These are phyloP conservation scores for Graphiopsis chlorocephala DNA, from an alignment of 2,329 filamentous ascomycete genomes.

Conservation along the genomic window DNA sequence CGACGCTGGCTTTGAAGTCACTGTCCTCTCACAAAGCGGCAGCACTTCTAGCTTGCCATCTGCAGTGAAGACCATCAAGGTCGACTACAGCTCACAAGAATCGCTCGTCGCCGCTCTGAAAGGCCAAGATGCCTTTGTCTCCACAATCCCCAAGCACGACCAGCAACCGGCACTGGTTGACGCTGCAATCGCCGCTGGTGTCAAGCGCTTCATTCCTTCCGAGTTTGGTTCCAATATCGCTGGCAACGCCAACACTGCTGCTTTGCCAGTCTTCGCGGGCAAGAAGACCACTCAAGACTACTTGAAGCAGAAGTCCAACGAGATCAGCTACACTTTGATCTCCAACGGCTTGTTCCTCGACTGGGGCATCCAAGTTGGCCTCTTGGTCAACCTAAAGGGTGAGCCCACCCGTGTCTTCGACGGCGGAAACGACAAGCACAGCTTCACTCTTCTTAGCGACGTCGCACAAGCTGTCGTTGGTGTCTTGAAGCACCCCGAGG, in stretches of 20 bases:
- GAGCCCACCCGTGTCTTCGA: slow-evolving; percentile 35
- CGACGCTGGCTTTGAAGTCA: slow-evolving; percentile 36
- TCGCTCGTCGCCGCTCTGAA: slow-evolving; percentile 35
- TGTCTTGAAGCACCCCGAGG: slow-evolving; percentile 33
- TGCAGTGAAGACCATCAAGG: slow-evolving; percentile 29
- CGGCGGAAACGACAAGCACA: slow-evolving; percentile 35
- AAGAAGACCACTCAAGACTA: slow-evolving; percentile 31
- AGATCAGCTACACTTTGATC: slow-evolving; percentile 33
- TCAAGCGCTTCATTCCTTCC: slow-evolving; percentile 41
- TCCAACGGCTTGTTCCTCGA: slow-evolving; percentile 39
- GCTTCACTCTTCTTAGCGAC: slow-evolving; percentile 31
- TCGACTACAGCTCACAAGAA: slow-evolving; percentile 33
- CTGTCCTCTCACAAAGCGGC: slow-evolving; percentile 31
- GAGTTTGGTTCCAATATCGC: slow-evolving; percentile 37
- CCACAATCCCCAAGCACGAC: slow-evolving; percentile 30
- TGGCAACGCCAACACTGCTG: slow-evolving; percentile 31
- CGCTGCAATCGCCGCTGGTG: slow-evolving; percentile 39
- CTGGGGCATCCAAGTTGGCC: slow-evolving; percentile 32
- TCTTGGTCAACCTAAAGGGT: slow-evolving; percentile 30
- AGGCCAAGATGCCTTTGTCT: slow-evolving; percentile 40
- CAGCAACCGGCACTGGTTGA: slow-evolving; percentile 37
- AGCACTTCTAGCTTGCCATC: slow-evolving; percentile 27
- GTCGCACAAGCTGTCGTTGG: slow-evolving; percentile 35
- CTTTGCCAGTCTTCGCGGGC: slow-evolving; percentile 39
- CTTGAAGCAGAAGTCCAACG: slow-evolving; percentile 2